Evolutionary conservation across 345 rosid species (phyloP), one percentile per base, ranked within the genome.

Genomic region (Eucalyptus guilfoylei): DNA sequence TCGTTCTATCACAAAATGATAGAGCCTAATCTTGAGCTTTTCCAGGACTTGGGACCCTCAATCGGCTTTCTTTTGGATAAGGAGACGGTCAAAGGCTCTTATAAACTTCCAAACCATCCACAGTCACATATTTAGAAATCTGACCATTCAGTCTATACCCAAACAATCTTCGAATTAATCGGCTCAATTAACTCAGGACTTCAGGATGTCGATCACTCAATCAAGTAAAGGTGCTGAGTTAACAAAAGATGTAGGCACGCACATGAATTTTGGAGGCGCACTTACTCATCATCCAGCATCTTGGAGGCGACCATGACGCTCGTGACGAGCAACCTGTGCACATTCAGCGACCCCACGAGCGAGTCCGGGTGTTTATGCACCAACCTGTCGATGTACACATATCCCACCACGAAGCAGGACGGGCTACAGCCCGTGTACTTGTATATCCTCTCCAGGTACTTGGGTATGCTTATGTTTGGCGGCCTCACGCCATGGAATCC

Each of bases 231-330:
- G 85, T 7, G 30, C 85, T 76, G 28, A 40, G 13, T 76, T 40
- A 40, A 76, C 47, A 11, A 76, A 21, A 76, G 47, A 76, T 21
- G 47, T 37, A 21, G 40, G 83, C 30, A 76, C 13, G 47, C 83
- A 23, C 26, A 11, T 23, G 47, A 40, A 12, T 76, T 76, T 76
- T 23, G 85, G 47, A 40, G 85, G 85, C 47, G 4, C 30, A 92
- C 97, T 95, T 92, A 97, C 99, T 86, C 95, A 90, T 97, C 99
- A 89, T 97, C 99, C 42, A 96, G 94, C 91, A 95, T 92, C 95
- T 97, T 97, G 47, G 99, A 93, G 91, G 98, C 99, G 88, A 97
- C 94, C 98, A 97, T 91, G 95, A 97, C 95, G 87, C 96, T 91
- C 17, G 99, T 96, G 37, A 97, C 94, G 83, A 97, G 96, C 91